phyloP scores from a whole-genome alignment of 441 rosid genomes.

The Isatis lusitanica region DNA sequence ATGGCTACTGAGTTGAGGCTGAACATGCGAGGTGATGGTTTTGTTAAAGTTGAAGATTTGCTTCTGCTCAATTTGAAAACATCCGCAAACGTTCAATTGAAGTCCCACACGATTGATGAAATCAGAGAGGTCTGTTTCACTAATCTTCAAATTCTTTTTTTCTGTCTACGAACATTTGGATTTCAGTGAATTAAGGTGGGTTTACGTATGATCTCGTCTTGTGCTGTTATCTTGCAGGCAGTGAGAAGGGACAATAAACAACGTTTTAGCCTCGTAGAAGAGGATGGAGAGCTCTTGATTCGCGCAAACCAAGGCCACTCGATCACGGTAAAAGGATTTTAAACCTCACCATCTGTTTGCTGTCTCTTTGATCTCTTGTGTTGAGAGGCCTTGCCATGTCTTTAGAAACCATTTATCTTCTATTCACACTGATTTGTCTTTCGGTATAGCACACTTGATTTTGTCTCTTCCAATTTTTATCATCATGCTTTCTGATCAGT shows the following conservation, averaged over 20 bases:
- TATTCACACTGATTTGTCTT: too few species aligned
- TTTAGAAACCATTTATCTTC: neutral
- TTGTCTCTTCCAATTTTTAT: neutral
- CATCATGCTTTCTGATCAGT: neutral
- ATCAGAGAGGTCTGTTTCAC: slow-evolving; percentile 64
- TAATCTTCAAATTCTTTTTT: neutral
- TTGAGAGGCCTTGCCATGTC: neutral
- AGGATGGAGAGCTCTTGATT: slow-evolving; percentile 68
- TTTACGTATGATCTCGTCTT: neutral
- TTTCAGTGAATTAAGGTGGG: neutral
- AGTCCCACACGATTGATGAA: slow-evolving; percentile 69
- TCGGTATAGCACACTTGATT: neutral
- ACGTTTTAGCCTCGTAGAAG: slow-evolving; percentile 74
- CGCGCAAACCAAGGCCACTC: slow-evolving; percentile 98
- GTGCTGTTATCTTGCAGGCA: slow-evolving; percentile 47
- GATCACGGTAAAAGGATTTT: slow-evolving; percentile 46
- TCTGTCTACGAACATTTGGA: neutral
- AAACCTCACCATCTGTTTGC: neutral
- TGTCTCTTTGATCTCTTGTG: neutral
- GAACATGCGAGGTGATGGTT: slow-evolving; percentile 80
- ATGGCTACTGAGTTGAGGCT: slow-evolving; percentile 69
- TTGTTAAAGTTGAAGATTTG: slow-evolving; percentile 69
- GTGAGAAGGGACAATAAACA: slow-evolving; percentile 87
- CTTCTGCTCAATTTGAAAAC: slow-evolving; percentile 71
- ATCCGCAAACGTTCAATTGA: slow-evolving; percentile 61